Evolutionary conservation across 176 grass and related monocot species (phyloP).

Genomic region (Thalia dealbata): DNA sequence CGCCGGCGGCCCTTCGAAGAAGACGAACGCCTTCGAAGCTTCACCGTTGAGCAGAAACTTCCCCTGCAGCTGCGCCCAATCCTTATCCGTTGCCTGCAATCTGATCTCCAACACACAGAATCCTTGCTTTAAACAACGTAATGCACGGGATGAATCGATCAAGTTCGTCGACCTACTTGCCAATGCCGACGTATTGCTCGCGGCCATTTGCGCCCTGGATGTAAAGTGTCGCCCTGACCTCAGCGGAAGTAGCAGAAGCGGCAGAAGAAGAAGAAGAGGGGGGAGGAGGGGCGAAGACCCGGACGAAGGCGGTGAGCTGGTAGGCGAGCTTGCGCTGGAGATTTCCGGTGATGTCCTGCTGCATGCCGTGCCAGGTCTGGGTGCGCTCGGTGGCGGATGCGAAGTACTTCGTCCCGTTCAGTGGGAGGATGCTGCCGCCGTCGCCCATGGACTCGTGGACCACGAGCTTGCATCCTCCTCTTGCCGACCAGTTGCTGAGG

Average conservation of each 20-base stretch:
- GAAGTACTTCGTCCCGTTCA: conserved; percentile 61
- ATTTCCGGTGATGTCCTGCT: conserved; percentile 68
- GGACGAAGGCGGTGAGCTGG: conserved; percentile 45
- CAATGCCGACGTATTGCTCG: conserved; percentile 70
- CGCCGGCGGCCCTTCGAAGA: conserved; percentile 54
- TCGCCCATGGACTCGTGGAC: conserved; percentile 64
- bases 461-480: conserved; percentile 69
- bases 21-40: conserved; percentile 54
- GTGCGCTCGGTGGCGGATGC: conserved; percentile 53
- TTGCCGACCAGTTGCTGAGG: conserved; percentile 55
- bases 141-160: neutral
- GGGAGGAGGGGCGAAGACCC: conserved; percentile 25
- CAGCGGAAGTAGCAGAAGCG: conserved; percentile 26
- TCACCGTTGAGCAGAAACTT: conserved; percentile 65
- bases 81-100: conserved; percentile 49
- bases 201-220: conserved; percentile 49
- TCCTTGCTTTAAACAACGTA: too few species aligned
- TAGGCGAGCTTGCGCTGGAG: conserved; percentile 67
- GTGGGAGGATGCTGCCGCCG: conserved; percentile 57
- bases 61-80: conserved; percentile 72
- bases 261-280: neutral
- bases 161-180: conserved; percentile 39
- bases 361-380: conserved; percentile 58
- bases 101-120: too few species aligned
- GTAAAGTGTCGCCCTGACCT: conserved; percentile 49